Evolutionary conservation across 139 green algal genomes (phyloP), one percentile per base, ranked within the genome.

Genomic region (Haematococcus lacustris): DNA sequence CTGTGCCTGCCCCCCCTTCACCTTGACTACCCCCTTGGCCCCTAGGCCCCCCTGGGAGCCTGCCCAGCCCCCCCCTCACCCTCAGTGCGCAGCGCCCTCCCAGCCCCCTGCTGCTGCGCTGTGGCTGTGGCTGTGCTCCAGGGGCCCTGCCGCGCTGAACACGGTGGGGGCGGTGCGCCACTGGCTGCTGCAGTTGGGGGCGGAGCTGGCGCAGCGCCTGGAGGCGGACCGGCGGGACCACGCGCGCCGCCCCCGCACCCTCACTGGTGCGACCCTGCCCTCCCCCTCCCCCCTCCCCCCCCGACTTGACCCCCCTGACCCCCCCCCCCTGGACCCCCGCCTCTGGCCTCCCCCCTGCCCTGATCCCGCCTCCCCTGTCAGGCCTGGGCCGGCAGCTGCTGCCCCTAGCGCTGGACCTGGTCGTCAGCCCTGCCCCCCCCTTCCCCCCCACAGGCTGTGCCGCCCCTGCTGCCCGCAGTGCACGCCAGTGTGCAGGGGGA

Each of bases 131-230:
- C 43, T 64, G 28, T 4, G 2, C 3, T 30, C 37, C 63, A 69
- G 63, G 63, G 63, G 63, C 32, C 13, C 34, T 23, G 4, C n/a
- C 3, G 63, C 63, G 21, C 38, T 69, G 21, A 47, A 9, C 17
- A 73, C 73, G 30, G 62, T 92, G 17, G 43, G 64, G 3, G 65
- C 57, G 1, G 85, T 91, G 41, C 71, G 80, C 43, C 51, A 75
- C 28, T 96, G 90, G 89, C 76, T 94, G 59, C 33, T 30, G n/a
- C 60, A 91, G 76, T 75, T 91, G 47, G 80, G 63, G 0, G 57
- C 65, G 0, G 90, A 96, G 85, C 80, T 96, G 66, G 77, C 86
- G 61, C 85, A 93, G 64, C 78, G 90, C 9, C 61, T 92, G 21
- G 71, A 78, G 2, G 70, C 47, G 28, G 90, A 96, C 73, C 77